Evolutionary conservation across 2,329 filamentous ascomycete species (phyloP).

Genomic region (Aureobasidium uvarum): DNA sequence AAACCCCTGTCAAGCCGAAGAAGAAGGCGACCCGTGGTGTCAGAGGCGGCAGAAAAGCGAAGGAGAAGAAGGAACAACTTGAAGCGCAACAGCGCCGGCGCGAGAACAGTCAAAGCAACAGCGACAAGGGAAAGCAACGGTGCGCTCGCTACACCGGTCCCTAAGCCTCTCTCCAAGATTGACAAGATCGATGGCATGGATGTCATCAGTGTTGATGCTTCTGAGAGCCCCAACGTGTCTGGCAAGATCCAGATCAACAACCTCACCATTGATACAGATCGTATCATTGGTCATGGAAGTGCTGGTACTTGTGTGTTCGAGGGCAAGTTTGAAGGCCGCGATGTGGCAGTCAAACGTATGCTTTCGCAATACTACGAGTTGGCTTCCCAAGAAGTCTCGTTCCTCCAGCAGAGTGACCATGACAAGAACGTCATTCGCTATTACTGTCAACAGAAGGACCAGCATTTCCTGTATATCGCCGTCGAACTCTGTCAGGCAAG

Average conservation of each 20-base stretch:
- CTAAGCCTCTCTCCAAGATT: constrained; percentile 33
- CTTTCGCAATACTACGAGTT: constrained; percentile 94
- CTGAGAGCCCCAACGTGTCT: constrained; percentile 44
- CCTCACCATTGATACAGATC: constrained; percentile 59
- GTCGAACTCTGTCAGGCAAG: constrained; percentile 92
- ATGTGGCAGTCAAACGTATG: constrained; percentile 96
- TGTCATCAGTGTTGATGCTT: constrained; percentile 46
- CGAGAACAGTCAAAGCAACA: constrained; percentile 24
- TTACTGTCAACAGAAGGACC: constrained; percentile 83
- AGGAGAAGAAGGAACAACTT: constrained; percentile 32
- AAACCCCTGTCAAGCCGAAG: constrained; percentile 37
- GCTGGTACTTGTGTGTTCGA: constrained; percentile 97
- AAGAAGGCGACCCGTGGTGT: constrained; percentile 53
- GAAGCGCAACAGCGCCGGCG: constrained; percentile 29
- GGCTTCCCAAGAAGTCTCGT: constrained; percentile 86
- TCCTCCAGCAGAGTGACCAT: constrained; percentile 89
- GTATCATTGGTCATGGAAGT: constrained; percentile 70
- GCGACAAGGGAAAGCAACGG: constrained; percentile 31
- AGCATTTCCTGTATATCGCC: constrained; percentile 93
- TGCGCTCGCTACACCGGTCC: constrained; percentile 33
- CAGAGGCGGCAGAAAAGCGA: constrained; percentile 37
- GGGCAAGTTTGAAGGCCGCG: constrained; percentile 87
- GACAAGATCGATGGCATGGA: constrained; percentile 37
- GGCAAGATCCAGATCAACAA: constrained; percentile 59
- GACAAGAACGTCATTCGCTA: constrained; percentile 97